Conservation (phyloP, 208 protist species). For the Wallacemonas sp. region DNA sequence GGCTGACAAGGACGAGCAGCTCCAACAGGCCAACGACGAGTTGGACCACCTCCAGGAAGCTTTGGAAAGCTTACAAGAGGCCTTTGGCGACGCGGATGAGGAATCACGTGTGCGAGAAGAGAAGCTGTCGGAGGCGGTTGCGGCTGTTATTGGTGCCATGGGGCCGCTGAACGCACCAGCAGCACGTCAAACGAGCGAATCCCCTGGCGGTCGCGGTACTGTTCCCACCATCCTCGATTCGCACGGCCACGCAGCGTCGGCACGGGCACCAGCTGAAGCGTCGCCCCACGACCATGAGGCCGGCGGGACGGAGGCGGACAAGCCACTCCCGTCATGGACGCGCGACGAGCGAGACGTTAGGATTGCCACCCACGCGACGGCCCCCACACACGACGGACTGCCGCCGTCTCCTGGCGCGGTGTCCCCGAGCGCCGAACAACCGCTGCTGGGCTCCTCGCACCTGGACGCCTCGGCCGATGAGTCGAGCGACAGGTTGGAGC, state of each 20-base stretch:
- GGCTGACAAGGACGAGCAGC: slow-evolving; percentile 31
- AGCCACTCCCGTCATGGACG: neutral
- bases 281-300: too few species aligned
- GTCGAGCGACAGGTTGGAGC: neutral
- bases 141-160: slow-evolving; percentile 14
- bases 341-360: too few species aligned
- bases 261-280: neutral
- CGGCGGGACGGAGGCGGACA: neutral
- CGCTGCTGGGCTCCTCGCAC: neutral
- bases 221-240: neutral
- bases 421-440: neutral
- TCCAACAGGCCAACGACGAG: slow-evolving; percentile 17
- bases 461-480: neutral
- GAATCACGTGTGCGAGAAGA: slow-evolving; percentile 24
- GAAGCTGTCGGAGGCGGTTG: slow-evolving; percentile 45
- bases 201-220: neutral
- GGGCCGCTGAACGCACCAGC: neutral
- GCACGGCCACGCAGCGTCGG: neutral
- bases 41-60: slow-evolving; percentile 20
- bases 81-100: slow-evolving; percentile 12
- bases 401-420: neutral
- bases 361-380: neutral
- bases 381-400: neutral
- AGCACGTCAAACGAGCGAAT: neutral
- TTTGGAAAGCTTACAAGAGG: slow-evolving; percentile 22